phyloP scores from a whole-genome alignment of 768 basidiomycete species.

The Pulveroboletus sp. region DNA sequence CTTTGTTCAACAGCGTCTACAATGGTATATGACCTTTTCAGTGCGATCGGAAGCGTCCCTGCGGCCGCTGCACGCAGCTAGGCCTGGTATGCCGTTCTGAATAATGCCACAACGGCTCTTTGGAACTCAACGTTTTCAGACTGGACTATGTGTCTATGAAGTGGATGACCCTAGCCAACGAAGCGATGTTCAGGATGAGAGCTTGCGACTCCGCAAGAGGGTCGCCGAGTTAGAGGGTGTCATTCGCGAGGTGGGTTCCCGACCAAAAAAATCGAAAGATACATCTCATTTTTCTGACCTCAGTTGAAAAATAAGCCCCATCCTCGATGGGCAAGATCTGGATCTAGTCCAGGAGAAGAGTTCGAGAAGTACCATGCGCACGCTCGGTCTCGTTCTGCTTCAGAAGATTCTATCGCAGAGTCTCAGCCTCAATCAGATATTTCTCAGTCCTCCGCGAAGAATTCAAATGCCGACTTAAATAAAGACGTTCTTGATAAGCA shows the following conservation, averaged over 20 bases:
- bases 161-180: conserved; percentile 71
- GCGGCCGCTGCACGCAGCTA: conserved; percentile 43
- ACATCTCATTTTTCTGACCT: background rate
- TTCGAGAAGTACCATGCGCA: conserved; percentile 26
- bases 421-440: conserved; percentile 2
- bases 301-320: conserved; percentile 75
- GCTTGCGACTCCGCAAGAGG: conserved; percentile 62
- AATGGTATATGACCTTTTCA: conserved; percentile 11
- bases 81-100: conserved; percentile 34
- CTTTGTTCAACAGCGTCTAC: background rate
- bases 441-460: conserved; percentile 1
- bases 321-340: conserved; percentile 51
- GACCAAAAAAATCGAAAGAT: background rate
- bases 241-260: conserved; percentile 61
- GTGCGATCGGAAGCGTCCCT: conserved; percentile 50
- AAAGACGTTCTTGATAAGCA: conserved; percentile 5
- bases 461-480: conserved; percentile 1
- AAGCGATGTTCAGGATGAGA: conserved; percentile 54
- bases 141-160: conserved; percentile 82
- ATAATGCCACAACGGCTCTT: conserved; percentile 24
- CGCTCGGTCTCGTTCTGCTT: conserved; percentile 16
- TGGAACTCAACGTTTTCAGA: conserved; percentile 38
- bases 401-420: conserved; percentile 11
- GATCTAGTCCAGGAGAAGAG: conserved; percentile 23
- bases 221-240: conserved; percentile 84